A percentile compares a stretch with the other conserved stretches of the same genome.
Conservation (phyloP, 164 flowering plant genomes). For the Vitis riparia region DNA sequence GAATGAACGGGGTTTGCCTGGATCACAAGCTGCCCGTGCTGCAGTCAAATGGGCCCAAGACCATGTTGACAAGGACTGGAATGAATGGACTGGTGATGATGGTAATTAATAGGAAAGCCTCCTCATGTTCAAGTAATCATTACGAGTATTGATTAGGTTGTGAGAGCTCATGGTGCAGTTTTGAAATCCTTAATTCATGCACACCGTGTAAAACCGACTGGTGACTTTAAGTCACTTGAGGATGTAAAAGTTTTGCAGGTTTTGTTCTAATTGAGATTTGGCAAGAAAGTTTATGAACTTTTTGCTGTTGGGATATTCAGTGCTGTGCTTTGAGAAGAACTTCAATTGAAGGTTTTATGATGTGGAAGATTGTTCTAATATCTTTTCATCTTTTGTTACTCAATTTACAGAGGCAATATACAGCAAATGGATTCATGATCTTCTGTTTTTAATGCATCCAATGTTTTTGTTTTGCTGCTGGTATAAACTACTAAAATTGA, state of each 20-base stretch:
- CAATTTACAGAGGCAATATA: too few relatives aligned
- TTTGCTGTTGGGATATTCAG: background rate
- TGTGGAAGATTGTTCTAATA: background rate
- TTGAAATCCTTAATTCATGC: background rate
- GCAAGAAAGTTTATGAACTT: background rate
- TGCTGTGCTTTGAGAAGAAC: background rate
- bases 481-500: too few relatives aligned
- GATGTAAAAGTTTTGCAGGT: background rate
- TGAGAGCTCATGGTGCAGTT: background rate
- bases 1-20: conserved; percentile 75
- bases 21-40: conserved; percentile 83
- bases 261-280: background rate
- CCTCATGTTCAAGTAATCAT: background rate
- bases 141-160: background rate
- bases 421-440: too few relatives aligned
- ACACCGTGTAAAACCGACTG: background rate
- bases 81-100: conserved; percentile 66
- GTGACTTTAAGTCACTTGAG: background rate
- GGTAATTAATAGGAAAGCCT: conserved; percentile 6
- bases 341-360: background rate
- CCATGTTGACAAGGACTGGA: conserved; percentile 94
- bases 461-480: too few relatives aligned
- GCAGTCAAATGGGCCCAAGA: conserved; percentile 89
- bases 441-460: too few relatives aligned
- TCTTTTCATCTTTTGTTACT: background rate